A percentile compares a stretch with the other conserved stretches of the same genome.
Conservation (phyloP, 805 yeast genomes). For the Hanseniaspora valbyensis region DNA sequence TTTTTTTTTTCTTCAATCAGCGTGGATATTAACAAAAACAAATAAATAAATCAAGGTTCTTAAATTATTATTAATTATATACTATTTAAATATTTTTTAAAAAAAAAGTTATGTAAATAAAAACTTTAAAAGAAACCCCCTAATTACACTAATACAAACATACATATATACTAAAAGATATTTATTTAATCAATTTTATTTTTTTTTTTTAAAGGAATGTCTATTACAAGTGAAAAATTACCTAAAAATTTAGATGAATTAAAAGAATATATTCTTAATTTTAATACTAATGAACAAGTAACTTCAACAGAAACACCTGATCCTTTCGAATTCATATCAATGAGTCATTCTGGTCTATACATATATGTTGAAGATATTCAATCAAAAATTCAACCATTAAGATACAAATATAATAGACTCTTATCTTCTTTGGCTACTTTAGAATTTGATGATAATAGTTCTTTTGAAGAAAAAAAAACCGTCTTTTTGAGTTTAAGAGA, state of each 20-base stretch:
- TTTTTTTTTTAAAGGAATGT: neutral
- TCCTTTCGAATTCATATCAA: conserved; percentile 3
- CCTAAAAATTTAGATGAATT: conserved; percentile 6
- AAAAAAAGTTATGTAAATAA: no score
- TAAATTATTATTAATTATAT: no score
- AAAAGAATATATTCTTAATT: conserved; percentile 1
- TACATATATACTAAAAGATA: no score
- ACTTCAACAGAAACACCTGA: neutral
- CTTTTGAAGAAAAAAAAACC: neutral
- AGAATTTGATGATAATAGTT: conserved; percentile 7
- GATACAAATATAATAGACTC: conserved; percentile 2
- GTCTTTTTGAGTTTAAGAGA: conserved; percentile 3
- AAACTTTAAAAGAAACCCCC: no score
- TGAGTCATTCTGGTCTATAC: conserved; percentile 1
- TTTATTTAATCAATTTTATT: no score
- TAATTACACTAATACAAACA: no score
- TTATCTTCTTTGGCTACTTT: neutral
- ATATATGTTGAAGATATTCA: conserved; percentile 1
- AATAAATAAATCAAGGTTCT: no score
- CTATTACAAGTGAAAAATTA: neutral
- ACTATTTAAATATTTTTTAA: no score
- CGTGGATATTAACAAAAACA: neutral
- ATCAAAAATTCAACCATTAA: conserved; percentile 4
- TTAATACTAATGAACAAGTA: conserved; percentile 5
- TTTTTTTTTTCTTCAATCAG: neutral